Base-by-base conservation (phyloP, 441 rosid genomes). In the Erodium texanum region DNA sequence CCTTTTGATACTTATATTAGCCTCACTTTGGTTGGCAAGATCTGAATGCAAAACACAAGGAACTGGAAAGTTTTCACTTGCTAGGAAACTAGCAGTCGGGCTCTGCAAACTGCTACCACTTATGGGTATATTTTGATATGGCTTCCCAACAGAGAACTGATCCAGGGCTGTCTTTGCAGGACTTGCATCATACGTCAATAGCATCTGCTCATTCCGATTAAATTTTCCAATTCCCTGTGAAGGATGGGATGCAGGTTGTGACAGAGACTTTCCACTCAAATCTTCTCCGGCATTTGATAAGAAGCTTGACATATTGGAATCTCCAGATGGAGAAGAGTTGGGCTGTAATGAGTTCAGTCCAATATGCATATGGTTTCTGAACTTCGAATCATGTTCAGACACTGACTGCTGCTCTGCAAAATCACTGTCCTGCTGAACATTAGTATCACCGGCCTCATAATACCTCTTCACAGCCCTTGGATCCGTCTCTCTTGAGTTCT, bases 191-290 rank as follows among this genome's bases (percentile, higher is more conserved):
- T 68, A 73, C 34, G 70, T 38, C 14, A 81, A 81, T 64, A 77
- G 78, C 74, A 80, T 80, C 77, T 85, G 81, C 78, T 87, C 91
- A 68, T 86, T 80, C 68, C 11, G 80, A 73, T 76, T 68, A 73
- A 78, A 66, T 67, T 74, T 67, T 69, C 36, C 64, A 64, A 68
- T 68, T 50, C 80, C 86, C 67, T 74, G 74, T 18, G 80, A 66
- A 66, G 82, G 70, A 54, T 50, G 75, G 41, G 78, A 50, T 62
- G 78, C 58, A 19, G 66, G 65, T 58, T 74, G 82, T 59, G 75
- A 73, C 32, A 76, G 77, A 69, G 69, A 67, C 72, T 71, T 79
- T 18, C 24, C 74, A 67, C 68, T 63, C 54, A 48, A 54, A 62
- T 71, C 76, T 29, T 77, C 81, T 67, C 69, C 68, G 67, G 66